Evolutionary conservation across 306 rosid species (phyloP).

Genomic region (Vigna mungo): DNA sequence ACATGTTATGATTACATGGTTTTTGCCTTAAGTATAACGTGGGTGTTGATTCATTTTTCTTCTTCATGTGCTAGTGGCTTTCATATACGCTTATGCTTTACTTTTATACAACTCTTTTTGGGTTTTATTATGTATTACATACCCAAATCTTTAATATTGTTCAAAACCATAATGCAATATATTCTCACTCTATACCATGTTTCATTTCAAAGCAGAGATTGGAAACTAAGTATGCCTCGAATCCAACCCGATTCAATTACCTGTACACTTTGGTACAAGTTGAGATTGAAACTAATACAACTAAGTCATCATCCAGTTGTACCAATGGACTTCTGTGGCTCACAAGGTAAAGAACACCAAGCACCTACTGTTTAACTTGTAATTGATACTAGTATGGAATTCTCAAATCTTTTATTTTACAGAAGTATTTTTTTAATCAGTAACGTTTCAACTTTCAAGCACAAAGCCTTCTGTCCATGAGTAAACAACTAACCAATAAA

Average conservation of each 20-base stretch:
- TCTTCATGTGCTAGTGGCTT: constrained; percentile 18
- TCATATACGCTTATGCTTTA: constrained; percentile 4
- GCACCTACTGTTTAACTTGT: constrained; percentile 22
- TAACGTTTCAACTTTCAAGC: neutral
- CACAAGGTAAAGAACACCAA: constrained; percentile 70
- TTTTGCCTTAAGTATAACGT: constrained; percentile 25
- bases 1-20: constrained; percentile 7
- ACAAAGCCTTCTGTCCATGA: neutral
- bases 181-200: constrained; percentile 42
- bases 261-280: constrained; percentile 79
- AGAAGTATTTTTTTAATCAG: neutral
- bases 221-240: constrained; percentile 73
- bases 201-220: constrained; percentile 71
- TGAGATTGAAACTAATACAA: constrained; percentile 82
- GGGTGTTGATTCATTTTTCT: constrained; percentile 7
- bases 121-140: neutral
- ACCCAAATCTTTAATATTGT: constrained; percentile 17
- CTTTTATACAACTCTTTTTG: neutral
- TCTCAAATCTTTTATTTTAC: constrained; percentile 25
- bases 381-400: constrained; percentile 34
- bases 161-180: constrained; percentile 11
- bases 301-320: constrained; percentile 92
- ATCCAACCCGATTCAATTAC: constrained; percentile 64
- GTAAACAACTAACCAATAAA: neutral
- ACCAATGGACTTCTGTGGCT: constrained; percentile 99